A percentile compares a stretch with the other conserved stretches of the same genome.
Evolutionary conservation across 805 yeast species (phyloP).

Genomic region (Ogataea pini): DNA sequence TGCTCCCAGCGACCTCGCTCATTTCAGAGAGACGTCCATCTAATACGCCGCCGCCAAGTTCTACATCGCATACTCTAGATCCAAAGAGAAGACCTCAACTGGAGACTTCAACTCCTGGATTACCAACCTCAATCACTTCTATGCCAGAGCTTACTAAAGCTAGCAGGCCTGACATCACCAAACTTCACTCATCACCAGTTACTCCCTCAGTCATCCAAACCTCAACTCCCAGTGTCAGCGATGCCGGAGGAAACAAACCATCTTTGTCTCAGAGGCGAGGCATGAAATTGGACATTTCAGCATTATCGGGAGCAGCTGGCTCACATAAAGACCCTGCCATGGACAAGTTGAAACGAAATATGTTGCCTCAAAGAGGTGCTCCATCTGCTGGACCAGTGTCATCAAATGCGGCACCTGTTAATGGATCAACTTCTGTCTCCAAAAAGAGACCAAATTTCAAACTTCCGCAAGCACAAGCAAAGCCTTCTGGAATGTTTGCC

Average conservation of each 20-base stretch:
- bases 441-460: constrained; percentile 23
- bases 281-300: constrained; percentile 46
- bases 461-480: constrained; percentile 29
- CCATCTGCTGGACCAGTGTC: constrained; percentile 18
- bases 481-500: constrained; percentile 67
- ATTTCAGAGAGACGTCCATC: neutral
- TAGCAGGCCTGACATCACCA: neutral
- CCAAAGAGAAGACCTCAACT: neutral
- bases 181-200: constrained; percentile 8
- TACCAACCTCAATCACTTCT: constrained; percentile 18
- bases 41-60: constrained; percentile 1
- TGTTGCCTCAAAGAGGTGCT: constrained; percentile 29
- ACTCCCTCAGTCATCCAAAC: constrained; percentile 15
- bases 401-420: constrained; percentile 7
- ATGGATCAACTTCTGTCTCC: neutral
- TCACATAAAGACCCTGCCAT: constrained; percentile 10
- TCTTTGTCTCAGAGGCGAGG: constrained; percentile 57
- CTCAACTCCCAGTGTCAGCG: constrained; percentile 11
- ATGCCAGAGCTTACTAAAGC: constrained; percentile 13
- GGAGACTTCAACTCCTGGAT: neutral
- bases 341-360: constrained; percentile 26
- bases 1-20: neutral
- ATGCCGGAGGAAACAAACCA: constrained; percentile 36
- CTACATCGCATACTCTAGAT: neutral
- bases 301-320: constrained; percentile 23